Base-by-base conservation (phyloP, 805 yeast genomes). In the Candida argentea region DNA sequence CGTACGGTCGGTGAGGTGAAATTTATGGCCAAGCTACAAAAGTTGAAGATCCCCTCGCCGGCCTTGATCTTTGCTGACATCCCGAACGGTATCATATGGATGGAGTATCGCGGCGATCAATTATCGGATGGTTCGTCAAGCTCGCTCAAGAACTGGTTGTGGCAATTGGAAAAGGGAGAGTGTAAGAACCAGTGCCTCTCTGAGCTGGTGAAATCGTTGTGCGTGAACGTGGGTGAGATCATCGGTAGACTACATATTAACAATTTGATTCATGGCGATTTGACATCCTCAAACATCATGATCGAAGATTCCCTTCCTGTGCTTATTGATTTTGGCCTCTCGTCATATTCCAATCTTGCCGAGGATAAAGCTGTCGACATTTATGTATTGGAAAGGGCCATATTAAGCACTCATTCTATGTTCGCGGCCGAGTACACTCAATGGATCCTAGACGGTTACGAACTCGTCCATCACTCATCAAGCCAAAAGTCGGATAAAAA, bases 321-420 rank as follows among this genome's bases (percentile, higher is more conserved):
- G 19, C 52, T 91, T 38, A 91, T 91, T 30, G 98, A 91, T 48
- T 91, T 91, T 56, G 98, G 98, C 0, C 62, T 91, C 12, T 81
- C 94, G 2, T 73, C 86, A 8, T 75, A 75, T 32, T 74, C 94
- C 1, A 65, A 67, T 1, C 49, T 85, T 36, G 69, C 81, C 0
- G 98, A 91, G 43, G 97, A 89, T 45, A 86, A 84, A 52, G 97
- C 97, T 3, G 98, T 91, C n/a, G 98, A 91, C 51, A 52, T 91
- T 34, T 91, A 91, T 43, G 97, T 91, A 7, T 55, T 91, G 35
- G 98, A 91, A 52, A 63, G 97, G 43, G 97, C 98, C 0, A 68
- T 91, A 12, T 57, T 73, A 17, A 83, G 95, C 39, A 91, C 98
- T 1, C 98, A 91, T 52, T 89, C 97, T 0, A 64, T 66, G 5